phyloP scores from a whole-genome alignment of 176 grass and related monocot genomes.

The Puya raimondii region DNA sequence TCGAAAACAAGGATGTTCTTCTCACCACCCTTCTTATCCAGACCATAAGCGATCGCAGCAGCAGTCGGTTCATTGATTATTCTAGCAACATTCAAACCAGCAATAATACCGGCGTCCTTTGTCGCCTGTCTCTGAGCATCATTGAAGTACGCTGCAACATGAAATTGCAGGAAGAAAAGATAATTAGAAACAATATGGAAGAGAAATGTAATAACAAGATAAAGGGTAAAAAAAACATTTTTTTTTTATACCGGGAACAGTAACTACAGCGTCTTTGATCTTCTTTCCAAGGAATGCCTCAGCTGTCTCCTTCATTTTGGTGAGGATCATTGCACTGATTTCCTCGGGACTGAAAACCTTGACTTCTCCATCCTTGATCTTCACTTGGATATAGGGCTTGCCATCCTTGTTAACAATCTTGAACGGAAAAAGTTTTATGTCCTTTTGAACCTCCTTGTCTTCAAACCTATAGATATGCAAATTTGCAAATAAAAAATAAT shows the following conservation, averaged over 20 bases:
- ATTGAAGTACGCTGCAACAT: constrained; percentile 61
- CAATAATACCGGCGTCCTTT: constrained; percentile 60
- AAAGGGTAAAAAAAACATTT: neutral
- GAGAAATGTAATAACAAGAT: neutral
- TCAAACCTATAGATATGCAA: constrained; percentile 20
- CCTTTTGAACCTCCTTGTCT: constrained; percentile 50
- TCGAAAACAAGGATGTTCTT: constrained; percentile 56
- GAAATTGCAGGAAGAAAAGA: neutral
- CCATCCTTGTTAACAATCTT: constrained; percentile 50
- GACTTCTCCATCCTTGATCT: constrained; percentile 39
- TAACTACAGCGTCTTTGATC: constrained; percentile 58
- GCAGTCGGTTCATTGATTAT: constrained; percentile 63
- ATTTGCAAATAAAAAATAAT: neutral
- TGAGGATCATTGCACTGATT: constrained; percentile 65
- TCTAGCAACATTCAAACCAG: constrained; percentile 49
- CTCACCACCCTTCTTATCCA: constrained; percentile 46
- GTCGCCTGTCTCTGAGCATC: constrained; percentile 65
- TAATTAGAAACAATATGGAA: neutral
- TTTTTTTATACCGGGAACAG: constrained; percentile 39
- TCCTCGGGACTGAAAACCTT: constrained; percentile 62
- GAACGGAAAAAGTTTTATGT: constrained; percentile 67
- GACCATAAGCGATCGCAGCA: constrained; percentile 62
- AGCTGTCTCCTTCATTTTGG: constrained; percentile 61
- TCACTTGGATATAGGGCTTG: constrained; percentile 53
- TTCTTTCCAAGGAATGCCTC: constrained; percentile 58